Conservation (phyloP, 495 filamentous ascomycete species). For the Polyplosphaeria fusca region DNA sequence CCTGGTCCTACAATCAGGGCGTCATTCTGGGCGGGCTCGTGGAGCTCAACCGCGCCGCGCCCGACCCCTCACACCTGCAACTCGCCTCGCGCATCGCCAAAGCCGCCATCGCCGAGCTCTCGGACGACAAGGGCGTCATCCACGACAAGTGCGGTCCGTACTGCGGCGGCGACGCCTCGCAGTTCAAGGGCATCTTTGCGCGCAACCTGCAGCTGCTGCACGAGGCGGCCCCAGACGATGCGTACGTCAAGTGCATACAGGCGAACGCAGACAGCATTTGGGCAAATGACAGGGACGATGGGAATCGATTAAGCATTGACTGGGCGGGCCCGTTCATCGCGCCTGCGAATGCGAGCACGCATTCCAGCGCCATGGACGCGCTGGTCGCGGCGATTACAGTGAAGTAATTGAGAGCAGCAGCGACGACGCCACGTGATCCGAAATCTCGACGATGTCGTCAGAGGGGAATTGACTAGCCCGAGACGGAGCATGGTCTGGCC, state of each 20-base stretch:
- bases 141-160: conserved; percentile 64
- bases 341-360: conserved; percentile 54
- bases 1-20: conserved; percentile 71
- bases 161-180: conserved; percentile 59
- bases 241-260: conserved; percentile 54
- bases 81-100: conserved; percentile 54
- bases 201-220: conserved; percentile 65
- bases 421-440: neutral
- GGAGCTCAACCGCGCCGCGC: conserved; percentile 59
- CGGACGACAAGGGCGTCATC: conserved; percentile 57
- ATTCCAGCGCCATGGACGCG: conserved; percentile 67
- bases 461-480: too few species aligned
- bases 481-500: neutral
- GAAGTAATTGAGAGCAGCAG: neutral
- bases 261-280: conserved; percentile 67
- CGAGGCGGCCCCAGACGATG: conserved; percentile 49
- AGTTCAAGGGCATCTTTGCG: conserved; percentile 80
- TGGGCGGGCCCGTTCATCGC: conserved; percentile 57
- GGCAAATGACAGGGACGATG: conserved; percentile 55
- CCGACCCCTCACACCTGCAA: conserved; percentile 45
- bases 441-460: neutral
- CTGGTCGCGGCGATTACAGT: conserved; percentile 58
- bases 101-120: conserved; percentile 59
- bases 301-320: conserved; percentile 52
- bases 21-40: conserved; percentile 73